Evolutionary conservation across 163 green algal genomes (phyloP), one percentile per base, ranked within the genome.

Genomic region (Picocystis sp.): DNA sequence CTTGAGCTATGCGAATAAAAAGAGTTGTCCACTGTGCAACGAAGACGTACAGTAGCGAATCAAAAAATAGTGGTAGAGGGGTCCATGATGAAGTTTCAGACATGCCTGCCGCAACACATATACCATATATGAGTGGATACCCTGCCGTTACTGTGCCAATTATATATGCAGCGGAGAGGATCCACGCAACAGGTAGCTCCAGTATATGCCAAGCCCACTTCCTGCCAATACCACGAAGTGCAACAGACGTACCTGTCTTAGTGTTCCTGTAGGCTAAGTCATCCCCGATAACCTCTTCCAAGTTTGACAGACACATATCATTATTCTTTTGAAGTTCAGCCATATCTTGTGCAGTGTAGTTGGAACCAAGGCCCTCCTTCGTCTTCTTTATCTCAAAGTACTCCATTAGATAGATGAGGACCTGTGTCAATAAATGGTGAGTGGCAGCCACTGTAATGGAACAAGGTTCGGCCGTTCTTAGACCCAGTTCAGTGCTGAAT

Each of bases 31-130:
- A 48, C 21, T 66, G 61, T 1, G 63, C 57, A 3, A 74, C 33
- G 50, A 74, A 74, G 13, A 46, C 35, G 50, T 71, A 74, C 34
- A 71, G 46, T 1, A 70, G 19, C 1, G 56, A 17, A 47, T 74
- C 65, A 11, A 74, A 45, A 8, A 23, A 51, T 10, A 25, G 59
- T 1, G 55, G 34, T 2, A 66, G 11, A 33, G 47, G 56, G 9
- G 13, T 43, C 14, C 35, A 13, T 3, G 34, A 41, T 29, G 35
- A 23, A 11, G 34, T 35, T 29, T 29, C 60, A 42, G 9, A 15
- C 57, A 42, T 47, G 15, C 24, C 50, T 38, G 53, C 50, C 23
- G n/a, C 61, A 42, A 47, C 44, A 47, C 25, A 45, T 22, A 71
- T 56, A 29, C 38, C 46, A 22, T 60, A 65, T 17, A 64, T 48